A percentile compares a stretch with the other conserved stretches of the same genome.
Conservation (phyloP, 1,284 basidiomycete species). For the Tilletia setariae region DNA sequence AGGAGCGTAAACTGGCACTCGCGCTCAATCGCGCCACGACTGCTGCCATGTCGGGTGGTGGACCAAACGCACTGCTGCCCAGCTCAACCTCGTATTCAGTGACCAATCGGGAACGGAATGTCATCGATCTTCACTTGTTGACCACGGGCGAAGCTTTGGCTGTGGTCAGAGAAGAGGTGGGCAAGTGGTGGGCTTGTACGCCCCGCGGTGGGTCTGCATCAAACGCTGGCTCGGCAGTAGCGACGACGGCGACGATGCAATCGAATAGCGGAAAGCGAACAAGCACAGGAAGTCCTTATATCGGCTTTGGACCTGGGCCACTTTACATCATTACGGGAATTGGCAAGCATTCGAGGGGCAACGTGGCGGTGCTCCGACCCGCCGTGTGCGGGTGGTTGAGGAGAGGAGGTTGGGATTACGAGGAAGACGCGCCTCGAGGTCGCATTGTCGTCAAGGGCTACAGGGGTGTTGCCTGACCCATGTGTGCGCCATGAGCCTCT, state of each 20-base stretch:
- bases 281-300: not conserved
- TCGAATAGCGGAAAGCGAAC: not conserved
- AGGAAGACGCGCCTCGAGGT: slow-evolving; percentile 31
- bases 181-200: slow-evolving; percentile 40
- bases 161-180: slow-evolving; percentile 49
- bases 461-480: slow-evolving; percentile 17
- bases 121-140: slow-evolving; percentile 54
- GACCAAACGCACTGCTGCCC: not conserved
- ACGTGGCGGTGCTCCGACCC: slow-evolving; percentile 51
- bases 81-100: not conserved
- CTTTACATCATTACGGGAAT: slow-evolving; percentile 55
- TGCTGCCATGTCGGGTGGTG: not conserved
- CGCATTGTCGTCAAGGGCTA: slow-evolving; percentile 31
- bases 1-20: slow-evolving; percentile 33
- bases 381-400: slow-evolving; percentile 52
- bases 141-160: slow-evolving; percentile 53
- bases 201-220: slow-evolving; percentile 19
- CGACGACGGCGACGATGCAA: not conserved
- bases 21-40: slow-evolving; percentile 4
- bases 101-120: slow-evolving; percentile 20
- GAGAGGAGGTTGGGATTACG: slow-evolving; percentile 48
- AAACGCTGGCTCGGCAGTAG: not conserved
- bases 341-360: slow-evolving; percentile 51
- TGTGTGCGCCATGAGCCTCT: too few relatives aligned
- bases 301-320: slow-evolving; percentile 24